These are phyloP conservation scores for Quercus lobata DNA, from an alignment of 331 rosid genomes.

Conservation along the genomic window DNA sequence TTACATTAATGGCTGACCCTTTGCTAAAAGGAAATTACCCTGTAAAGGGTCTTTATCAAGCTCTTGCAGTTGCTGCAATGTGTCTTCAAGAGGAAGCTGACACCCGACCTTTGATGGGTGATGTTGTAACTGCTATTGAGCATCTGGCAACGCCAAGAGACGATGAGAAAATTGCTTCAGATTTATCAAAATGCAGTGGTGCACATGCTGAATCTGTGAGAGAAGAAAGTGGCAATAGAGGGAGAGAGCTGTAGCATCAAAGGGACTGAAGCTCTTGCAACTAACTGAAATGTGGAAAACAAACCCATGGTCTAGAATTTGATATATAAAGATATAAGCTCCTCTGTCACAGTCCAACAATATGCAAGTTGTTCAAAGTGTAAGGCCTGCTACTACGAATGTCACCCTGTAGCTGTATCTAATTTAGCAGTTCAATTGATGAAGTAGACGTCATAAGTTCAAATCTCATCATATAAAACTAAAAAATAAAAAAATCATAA, in stretches of 20 bases:
- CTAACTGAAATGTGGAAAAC: background rate
- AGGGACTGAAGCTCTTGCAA: background rate
- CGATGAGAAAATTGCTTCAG: conserved; percentile 24
- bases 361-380: background rate
- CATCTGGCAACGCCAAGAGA: conserved; percentile 21
- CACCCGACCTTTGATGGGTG: conserved; percentile 61
- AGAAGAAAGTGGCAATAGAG: conserved; percentile 7
- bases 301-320: background rate
- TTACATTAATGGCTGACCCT: conserved; percentile 61
- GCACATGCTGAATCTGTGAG: conserved; percentile 39
- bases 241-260: conserved; percentile 7
- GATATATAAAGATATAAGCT: background rate
- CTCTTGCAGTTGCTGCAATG: conserved; percentile 89
- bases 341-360: background rate
- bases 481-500: too few species aligned
- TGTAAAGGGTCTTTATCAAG: conserved; percentile 64
- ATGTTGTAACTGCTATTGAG: conserved; percentile 57
- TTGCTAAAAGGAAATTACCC: conserved; percentile 56
- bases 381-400: background rate
- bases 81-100: conserved; percentile 73
- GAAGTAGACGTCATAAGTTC: too few species aligned
- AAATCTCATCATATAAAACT: too few species aligned
- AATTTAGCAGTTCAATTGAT: background rate
- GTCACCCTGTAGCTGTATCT: background rate
- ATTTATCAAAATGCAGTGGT: conserved; percentile 14